Evolutionary conservation across 2,329 filamentous ascomycete species (phyloP).

Genomic region (Didymella lethalis): DNA sequence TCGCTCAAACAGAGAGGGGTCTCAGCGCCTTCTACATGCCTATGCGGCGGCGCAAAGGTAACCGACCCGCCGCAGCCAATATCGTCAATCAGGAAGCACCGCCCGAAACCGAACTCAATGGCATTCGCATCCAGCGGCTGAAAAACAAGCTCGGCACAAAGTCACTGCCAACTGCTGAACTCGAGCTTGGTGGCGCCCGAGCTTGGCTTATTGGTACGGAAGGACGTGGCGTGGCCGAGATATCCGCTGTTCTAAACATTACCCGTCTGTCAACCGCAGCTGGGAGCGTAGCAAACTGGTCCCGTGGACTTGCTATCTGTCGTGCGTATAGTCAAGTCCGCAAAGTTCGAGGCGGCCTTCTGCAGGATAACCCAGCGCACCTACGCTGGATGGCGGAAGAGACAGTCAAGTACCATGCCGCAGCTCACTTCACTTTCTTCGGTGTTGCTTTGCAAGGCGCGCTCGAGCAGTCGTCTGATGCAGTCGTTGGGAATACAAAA

Average conservation of each 20-base stretch:
- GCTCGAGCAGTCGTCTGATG: conserved; percentile 56
- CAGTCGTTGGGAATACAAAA: conserved; percentile 33
- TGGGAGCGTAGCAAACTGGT: conserved; percentile 61
- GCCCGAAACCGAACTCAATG: conserved; percentile 64
- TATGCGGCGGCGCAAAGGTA: conserved; percentile 56
- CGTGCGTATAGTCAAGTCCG: conserved; percentile 67
- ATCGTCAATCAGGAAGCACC: conserved; percentile 26
- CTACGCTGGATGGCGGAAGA: conserved; percentile 66
- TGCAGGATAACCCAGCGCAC: conserved; percentile 64
- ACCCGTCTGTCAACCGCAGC: conserved; percentile 67
- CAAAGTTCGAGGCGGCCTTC: conserved; percentile 57
- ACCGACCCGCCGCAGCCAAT: conserved; percentile 4
- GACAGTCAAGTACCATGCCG: conserved; percentile 63
- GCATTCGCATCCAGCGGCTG: conserved; percentile 71
- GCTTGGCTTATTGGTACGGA: conserved; percentile 69
- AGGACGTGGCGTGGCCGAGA: conserved; percentile 72
- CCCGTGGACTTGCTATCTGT: conserved; percentile 65
- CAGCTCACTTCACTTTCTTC: conserved; percentile 65
- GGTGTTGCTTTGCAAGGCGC: conserved; percentile 63
- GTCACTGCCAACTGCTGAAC: conserved; percentile 74
- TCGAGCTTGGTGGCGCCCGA: conserved; percentile 59
- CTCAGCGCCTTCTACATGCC: conserved; percentile 72
- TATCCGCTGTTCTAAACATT: conserved; percentile 73
- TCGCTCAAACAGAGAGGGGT: conserved; percentile 65
- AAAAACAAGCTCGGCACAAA: conserved; percentile 78